A percentile compares a stretch with the other conserved stretches of the same genome.
These are phyloP conservation scores for Linnemannia schmuckeri DNA, from an alignment of 192 early-diverging fungal species.

Conservation along the genomic window DNA sequence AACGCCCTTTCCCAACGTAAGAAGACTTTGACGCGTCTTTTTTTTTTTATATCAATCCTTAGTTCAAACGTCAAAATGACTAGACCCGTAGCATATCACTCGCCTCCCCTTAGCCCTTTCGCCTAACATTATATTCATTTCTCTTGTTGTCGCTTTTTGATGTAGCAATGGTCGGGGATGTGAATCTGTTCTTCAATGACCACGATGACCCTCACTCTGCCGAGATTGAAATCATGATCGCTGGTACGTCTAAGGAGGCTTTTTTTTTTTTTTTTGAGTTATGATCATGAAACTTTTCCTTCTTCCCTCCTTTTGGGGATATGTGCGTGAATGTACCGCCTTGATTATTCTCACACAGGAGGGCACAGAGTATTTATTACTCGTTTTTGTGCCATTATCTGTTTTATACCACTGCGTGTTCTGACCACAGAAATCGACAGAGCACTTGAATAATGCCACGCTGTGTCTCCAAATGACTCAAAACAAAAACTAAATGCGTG, in stretches of 20 bases:
- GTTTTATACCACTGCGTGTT: neutral
- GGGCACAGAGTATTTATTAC: neutral
- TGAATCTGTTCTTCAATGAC: slow-evolving; percentile 95
- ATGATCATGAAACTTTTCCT: neutral
- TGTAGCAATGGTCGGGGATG: slow-evolving; percentile 91
- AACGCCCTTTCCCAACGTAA: slow-evolving; percentile 49
- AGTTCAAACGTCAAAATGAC: too few relatives aligned
- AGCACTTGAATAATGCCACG: too few relatives aligned
- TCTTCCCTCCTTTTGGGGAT: too few relatives aligned
- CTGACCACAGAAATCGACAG: neutral
- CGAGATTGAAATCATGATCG: slow-evolving; percentile 97
- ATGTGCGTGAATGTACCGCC: too few relatives aligned
- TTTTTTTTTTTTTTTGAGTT: neutral
- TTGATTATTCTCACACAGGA: neutral
- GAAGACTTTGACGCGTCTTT: slow-evolving; percentile 13
- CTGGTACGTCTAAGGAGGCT: slow-evolving; percentile 63
- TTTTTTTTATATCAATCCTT: neutral
- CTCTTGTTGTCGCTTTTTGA: slow-evolving; percentile 6
- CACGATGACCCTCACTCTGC: slow-evolving; percentile 75
- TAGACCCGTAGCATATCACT: too few relatives aligned
- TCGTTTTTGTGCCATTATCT: neutral
- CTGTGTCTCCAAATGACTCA: too few relatives aligned
- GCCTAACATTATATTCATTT: neutral
- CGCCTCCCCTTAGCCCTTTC: neutral
- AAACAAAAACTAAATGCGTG: too few relatives aligned